Evolutionary conservation across 805 yeast genomes (phyloP).

Genomic region (Diddensiella santjacobensis): DNA sequence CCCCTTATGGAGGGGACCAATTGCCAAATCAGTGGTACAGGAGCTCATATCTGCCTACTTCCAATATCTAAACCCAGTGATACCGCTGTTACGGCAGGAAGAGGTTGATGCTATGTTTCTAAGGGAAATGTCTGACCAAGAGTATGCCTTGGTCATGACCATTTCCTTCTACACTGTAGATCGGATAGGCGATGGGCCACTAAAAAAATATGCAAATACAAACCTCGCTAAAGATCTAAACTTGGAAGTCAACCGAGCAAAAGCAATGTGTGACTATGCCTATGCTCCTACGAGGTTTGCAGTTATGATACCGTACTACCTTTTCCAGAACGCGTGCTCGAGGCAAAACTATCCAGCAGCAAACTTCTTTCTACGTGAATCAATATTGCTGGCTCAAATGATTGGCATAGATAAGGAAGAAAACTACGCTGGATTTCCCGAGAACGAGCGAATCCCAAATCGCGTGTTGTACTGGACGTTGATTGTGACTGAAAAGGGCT

Average conservation of each 20-base stretch:
- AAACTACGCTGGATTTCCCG: conserved; percentile 5
- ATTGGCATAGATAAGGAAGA: conserved; percentile 14
- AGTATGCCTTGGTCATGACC: conserved; percentile 1
- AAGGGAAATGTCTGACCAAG: not conserved
- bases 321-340: conserved; percentile 6
- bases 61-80: not conserved
- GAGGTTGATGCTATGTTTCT: conserved; percentile 2
- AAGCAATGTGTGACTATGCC: conserved; percentile 1
- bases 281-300: conserved; percentile 1
- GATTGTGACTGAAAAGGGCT: conserved; percentile 12
- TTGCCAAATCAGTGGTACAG: not conserved
- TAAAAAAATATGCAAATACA: not conserved
- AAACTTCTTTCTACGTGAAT: conserved; percentile 15
- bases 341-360: conserved; percentile 1
- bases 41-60: not conserved
- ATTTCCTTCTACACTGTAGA: not conserved
- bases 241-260: not conserved
- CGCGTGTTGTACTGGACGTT: conserved; percentile 13
- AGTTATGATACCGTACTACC: conserved; percentile 3
- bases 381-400: conserved; percentile 16
- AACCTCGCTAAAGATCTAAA: not conserved
- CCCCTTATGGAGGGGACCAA: not conserved
- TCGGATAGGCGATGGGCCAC: not conserved
- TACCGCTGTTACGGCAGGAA: conserved; percentile 1
- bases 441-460: conserved; percentile 4